These are phyloP conservation scores for Gynostemma pentaphyllum DNA, from an alignment of 306 rosid species.

Conservation along the genomic window DNA sequence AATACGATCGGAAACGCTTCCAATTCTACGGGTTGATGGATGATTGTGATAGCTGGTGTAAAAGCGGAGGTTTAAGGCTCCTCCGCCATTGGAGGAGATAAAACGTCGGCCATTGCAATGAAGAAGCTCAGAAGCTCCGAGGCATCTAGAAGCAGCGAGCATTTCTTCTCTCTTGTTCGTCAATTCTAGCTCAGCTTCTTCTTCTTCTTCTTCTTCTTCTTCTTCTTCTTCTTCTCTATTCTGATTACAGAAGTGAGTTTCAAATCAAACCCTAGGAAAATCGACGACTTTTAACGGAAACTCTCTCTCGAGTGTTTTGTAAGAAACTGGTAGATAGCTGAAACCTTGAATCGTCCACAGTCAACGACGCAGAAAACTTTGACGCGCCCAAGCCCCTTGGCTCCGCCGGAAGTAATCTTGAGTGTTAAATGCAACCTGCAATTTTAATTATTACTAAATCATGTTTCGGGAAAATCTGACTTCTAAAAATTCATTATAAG, in stretches of 20 bases:
- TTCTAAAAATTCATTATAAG: too few relatives aligned
- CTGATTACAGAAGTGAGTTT: neutral
- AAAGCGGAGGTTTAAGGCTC: neutral
- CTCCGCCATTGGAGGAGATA: neutral
- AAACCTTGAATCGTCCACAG: conserved; percentile 1
- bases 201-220: neutral
- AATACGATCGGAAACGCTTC: conserved; percentile 2
- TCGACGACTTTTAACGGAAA: too few relatives aligned
- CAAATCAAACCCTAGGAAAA: too few relatives aligned
- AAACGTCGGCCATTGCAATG: conserved; percentile 3
- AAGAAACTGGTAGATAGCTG: neutral
- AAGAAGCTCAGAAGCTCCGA: conserved; percentile 21
- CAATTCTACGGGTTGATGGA: neutral
- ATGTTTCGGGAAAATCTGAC: too few relatives aligned
- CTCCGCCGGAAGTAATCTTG: too few relatives aligned
- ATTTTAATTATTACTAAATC: too few relatives aligned
- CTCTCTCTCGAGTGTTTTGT: too few relatives aligned
- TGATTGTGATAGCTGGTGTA: neutral
- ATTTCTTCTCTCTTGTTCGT: conserved; percentile 12
- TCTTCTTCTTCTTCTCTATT: neutral
- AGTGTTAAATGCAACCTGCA: too few relatives aligned
- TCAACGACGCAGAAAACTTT: neutral
- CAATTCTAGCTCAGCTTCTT: too few relatives aligned
- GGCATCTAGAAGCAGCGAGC: conserved; percentile 25
- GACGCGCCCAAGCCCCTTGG: neutral